Evolutionary conservation across 306 rosid species (phyloP).

Genomic region (Dryas alaskensis): DNA sequence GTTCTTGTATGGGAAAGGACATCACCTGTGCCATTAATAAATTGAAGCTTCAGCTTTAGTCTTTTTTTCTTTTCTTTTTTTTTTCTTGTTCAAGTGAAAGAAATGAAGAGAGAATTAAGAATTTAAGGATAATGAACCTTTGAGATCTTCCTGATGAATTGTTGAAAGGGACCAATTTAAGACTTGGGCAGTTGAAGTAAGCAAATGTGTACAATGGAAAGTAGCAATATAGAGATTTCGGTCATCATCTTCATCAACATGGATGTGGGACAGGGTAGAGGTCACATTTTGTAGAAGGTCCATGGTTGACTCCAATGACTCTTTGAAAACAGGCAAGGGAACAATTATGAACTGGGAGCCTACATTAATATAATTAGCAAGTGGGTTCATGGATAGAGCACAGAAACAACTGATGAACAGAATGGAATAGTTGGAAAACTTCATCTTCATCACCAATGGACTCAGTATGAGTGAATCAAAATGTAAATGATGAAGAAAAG

Average conservation of each 20-base stretch:
- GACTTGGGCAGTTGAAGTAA: not conserved
- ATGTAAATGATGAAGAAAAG: not conserved
- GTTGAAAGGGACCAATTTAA: constrained; percentile 12
- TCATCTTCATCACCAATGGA: constrained; percentile 5
- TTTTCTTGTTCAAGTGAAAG: not conserved
- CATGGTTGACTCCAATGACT: constrained; percentile 8
- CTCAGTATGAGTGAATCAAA: not conserved
- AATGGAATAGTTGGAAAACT: not conserved
- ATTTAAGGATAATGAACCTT: not conserved
- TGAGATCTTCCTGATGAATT: not conserved
- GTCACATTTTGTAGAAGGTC: constrained; percentile 8
- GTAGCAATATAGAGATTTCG: not conserved
- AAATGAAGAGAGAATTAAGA: not conserved
- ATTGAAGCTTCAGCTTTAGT: no score
- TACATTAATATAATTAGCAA: not conserved
- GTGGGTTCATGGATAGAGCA: not conserved
- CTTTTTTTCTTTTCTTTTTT: no score
- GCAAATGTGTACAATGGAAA: constrained; percentile 1
- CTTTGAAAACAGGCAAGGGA: not conserved
- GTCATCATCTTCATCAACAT: not conserved
- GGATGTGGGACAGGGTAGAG: not conserved
- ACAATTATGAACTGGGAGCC: not conserved
- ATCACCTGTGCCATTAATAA: not conserved
- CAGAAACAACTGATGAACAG: constrained; percentile 1
- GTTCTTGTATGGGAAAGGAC: constrained; percentile 5